Evolutionary conservation across 139 green algal genomes (phyloP), one percentile per base, ranked within the genome.

Genomic region (Marvania coccoides): DNA sequence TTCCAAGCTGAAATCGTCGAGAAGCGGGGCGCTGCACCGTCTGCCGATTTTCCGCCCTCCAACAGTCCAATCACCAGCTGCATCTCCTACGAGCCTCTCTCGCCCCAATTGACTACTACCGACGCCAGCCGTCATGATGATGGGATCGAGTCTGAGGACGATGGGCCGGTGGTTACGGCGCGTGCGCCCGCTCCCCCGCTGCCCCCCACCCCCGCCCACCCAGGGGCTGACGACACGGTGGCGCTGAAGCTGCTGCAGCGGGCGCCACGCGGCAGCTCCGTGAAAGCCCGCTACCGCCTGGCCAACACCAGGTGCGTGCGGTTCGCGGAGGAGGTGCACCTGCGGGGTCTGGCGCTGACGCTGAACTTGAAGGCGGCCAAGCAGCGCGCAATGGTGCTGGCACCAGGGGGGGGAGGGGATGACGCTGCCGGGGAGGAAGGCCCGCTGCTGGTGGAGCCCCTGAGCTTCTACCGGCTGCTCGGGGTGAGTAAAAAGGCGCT

Each of bases 311-410:
- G 58, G 48, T 12, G 33, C 15, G 47, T 79, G 4, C 69, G 67
- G 31, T 81, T 81, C 69, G 72, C 72, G 8, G 75, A 77, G 53
- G 48, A 69, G 60, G 59, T 76, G 39, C 42, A 70, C 29, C 33
- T 70, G 42, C 8, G n/a, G n/a, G 29, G 0, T 4, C 36, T 38
- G 29, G 6, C 31, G 14, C 19, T 34, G 45, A 34, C 3, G 23
- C 13, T 4, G 13, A 72, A 47, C 55, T 62, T 40, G 6, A 81
- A 80, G 36, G 64, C 29, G 2, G 29, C 75, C 46, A 82, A 67
- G 58, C 73, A 76, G 63, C 59, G 42, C 2, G 76, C 72, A 6
- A 67, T 57, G 13, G 19, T 34, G 47, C 48, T 81, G 47, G 47
- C 34, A 30, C 13, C 54, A 13, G 15, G 35, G 23, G 46, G 33